Conservation (phyloP, 2,329 filamentous ascomycete genomes). For the Shiraia bambusicola region DNA sequence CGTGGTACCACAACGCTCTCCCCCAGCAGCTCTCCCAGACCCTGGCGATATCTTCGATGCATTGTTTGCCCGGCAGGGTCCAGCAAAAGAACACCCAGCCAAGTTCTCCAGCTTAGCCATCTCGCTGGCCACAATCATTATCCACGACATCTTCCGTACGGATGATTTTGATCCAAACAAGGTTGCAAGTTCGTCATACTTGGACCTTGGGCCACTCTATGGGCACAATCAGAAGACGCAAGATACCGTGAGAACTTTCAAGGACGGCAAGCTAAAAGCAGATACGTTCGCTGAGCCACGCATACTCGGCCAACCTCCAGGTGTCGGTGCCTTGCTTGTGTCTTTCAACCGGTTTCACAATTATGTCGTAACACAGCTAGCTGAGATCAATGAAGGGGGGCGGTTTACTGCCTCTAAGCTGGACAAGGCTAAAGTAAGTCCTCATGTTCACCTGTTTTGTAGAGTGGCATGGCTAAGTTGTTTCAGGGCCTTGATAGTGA, state of each 20-base stretch:
- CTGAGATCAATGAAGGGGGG: slow-evolving; percentile 75
- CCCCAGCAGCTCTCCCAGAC: slow-evolving; percentile 58
- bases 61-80: slow-evolving; percentile 59
- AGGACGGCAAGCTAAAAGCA: slow-evolving; percentile 65
- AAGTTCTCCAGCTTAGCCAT: slow-evolving; percentile 71
- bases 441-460: no score
- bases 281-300: slow-evolving; percentile 66
- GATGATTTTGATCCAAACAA: slow-evolving; percentile 61
- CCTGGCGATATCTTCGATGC: slow-evolving; percentile 64
- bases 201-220: slow-evolving; percentile 70
- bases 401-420: slow-evolving; percentile 67
- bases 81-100: slow-evolving; percentile 63
- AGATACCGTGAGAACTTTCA: slow-evolving; percentile 60
- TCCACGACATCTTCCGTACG: slow-evolving; percentile 62
- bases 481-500: slow-evolving; percentile 4
- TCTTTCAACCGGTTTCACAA: slow-evolving; percentile 76
- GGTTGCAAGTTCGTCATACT: slow-evolving; percentile 63
- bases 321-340: slow-evolving; percentile 59
- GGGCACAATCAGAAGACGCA: slow-evolving; percentile 67
- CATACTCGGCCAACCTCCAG: slow-evolving; percentile 63
- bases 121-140: slow-evolving; percentile 66
- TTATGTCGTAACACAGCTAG: slow-evolving; percentile 72
- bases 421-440: slow-evolving; percentile 11
- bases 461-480: no score
- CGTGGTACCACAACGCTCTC: slow-evolving; percentile 55